Conservation (phyloP, 2,329 filamentous ascomycete species). For the Fusarium mangiferae region DNA sequence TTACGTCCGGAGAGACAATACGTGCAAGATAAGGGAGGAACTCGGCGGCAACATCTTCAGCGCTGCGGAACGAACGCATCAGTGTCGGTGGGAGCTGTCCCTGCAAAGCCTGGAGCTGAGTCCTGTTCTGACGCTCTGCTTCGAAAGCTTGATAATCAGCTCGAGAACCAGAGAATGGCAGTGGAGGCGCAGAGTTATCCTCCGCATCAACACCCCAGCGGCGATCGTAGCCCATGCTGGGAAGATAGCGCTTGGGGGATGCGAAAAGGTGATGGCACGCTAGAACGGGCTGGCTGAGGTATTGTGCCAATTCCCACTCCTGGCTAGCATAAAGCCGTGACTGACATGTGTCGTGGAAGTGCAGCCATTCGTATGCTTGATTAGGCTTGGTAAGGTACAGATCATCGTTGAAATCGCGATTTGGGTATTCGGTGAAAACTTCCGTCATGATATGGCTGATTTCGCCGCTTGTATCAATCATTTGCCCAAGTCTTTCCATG, state of each 20-base stretch:
- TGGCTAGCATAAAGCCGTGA: slow-evolving; percentile 83
- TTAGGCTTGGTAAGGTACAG: slow-evolving; percentile 89
- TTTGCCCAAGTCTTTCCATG: slow-evolving; percentile 77
- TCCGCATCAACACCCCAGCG: slow-evolving; percentile 55
- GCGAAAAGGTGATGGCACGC: slow-evolving; percentile 94
- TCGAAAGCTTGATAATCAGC: slow-evolving; percentile 87
- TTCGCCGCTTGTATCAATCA: slow-evolving; percentile 83
- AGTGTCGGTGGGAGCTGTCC: slow-evolving; percentile 76
- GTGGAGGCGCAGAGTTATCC: slow-evolving; percentile 61
- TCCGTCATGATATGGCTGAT: slow-evolving; percentile 82
- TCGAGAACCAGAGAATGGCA: slow-evolving; percentile 83
- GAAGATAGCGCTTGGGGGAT: slow-evolving; percentile 66
- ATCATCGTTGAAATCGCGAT: slow-evolving; percentile 92
- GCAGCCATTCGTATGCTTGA: slow-evolving; percentile 90
- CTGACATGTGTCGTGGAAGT: slow-evolving; percentile 89
- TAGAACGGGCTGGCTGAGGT: slow-evolving; percentile 85
- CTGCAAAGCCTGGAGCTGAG: slow-evolving; percentile 79
- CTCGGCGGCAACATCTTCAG: slow-evolving; percentile 81
- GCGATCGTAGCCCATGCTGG: slow-evolving; percentile 55
- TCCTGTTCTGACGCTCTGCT: slow-evolving; percentile 79
- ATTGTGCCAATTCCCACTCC: slow-evolving; percentile 91
- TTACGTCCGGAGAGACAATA: slow-evolving; percentile 88
- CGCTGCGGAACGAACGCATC: slow-evolving; percentile 80
- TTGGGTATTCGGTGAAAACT: slow-evolving; percentile 87
- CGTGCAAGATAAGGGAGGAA: slow-evolving; percentile 86